Percentiles rank a stretch among this genome's conserved stretches.
Conservation (phyloP, 306 rosid species). For the Cucurbita pepo region DNA sequence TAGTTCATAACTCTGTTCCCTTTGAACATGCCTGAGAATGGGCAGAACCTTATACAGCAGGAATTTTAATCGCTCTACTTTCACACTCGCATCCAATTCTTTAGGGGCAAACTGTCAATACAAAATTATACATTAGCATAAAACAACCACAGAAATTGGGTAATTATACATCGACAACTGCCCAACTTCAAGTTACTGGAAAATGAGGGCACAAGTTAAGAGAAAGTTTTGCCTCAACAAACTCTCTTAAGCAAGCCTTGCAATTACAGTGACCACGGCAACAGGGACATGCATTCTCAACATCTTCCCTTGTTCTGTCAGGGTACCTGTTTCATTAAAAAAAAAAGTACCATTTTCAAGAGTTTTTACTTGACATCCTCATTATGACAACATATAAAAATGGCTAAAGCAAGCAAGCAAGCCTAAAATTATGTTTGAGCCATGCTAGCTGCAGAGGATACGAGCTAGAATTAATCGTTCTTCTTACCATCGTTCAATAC, state of each 20-base stretch:
- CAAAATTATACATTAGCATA: background rate
- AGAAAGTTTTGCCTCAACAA: slow-evolving; percentile 20
- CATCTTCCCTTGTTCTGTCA: slow-evolving; percentile 29
- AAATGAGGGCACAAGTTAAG: background rate
- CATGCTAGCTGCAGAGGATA: background rate
- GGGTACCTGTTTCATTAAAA: slow-evolving; percentile 39
- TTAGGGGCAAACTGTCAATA: slow-evolving; percentile 16
- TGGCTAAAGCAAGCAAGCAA: background rate
- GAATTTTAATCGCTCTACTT: slow-evolving; percentile 29
- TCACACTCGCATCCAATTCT: slow-evolving; percentile 19
- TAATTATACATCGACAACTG: background rate
- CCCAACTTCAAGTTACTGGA: background rate
- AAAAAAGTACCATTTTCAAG: background rate
- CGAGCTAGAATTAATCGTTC: background rate
- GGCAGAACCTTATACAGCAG: slow-evolving; percentile 43
- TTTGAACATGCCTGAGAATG: slow-evolving; percentile 40
- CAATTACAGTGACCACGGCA: slow-evolving; percentile 56
- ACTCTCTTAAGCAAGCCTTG: slow-evolving; percentile 49
- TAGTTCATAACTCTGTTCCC: slow-evolving; percentile 41
- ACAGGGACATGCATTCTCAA: slow-evolving; percentile 36
- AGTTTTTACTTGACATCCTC: background rate
- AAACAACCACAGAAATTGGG: background rate
- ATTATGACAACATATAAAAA: background rate
- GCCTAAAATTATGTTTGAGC: background rate
- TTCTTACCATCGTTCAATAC: slow-evolving; percentile 40